Percentiles rank a stretch among this genome's conserved stretches.
These are phyloP conservation scores for Lentinula detonsa DNA, from an alignment of 768 basidiomycete genomes.

Conservation along the genomic window DNA sequence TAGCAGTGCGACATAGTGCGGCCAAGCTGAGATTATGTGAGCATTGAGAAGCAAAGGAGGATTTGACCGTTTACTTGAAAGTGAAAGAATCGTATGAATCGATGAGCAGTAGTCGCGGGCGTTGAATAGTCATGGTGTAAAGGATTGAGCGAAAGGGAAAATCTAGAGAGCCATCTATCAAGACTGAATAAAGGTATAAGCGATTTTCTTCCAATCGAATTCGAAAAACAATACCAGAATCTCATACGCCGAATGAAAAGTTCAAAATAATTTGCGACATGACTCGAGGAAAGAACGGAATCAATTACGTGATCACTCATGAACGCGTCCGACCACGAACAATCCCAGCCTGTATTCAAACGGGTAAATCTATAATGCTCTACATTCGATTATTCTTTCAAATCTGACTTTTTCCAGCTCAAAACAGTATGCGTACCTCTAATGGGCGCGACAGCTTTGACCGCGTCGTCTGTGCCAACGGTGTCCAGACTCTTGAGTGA, in stretches of 20 bases:
- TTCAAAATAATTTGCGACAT: not conserved
- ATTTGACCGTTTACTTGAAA: constrained; percentile 49
- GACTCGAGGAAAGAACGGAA: not conserved
- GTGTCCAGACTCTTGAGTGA: constrained; percentile 48
- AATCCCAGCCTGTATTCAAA: constrained; percentile 28
- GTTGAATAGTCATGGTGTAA: constrained; percentile 26
- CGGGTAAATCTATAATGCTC: constrained; percentile 20
- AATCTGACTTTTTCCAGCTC: constrained; percentile 25
- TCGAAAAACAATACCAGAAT: not conserved
- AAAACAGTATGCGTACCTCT: constrained; percentile 81
- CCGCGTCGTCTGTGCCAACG: constrained; percentile 42
- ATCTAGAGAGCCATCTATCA: not conserved
- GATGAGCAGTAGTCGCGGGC: constrained; percentile 58
- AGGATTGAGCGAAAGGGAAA: not conserved
- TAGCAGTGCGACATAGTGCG: constrained; percentile 57
- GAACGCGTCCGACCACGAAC: constrained; percentile 15
- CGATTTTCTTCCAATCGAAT: not conserved
- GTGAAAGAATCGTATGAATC: constrained; percentile 89
- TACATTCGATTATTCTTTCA: not conserved
- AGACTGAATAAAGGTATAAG: not conserved
- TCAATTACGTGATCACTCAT: constrained; percentile 1
- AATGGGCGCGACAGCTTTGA: constrained; percentile 61
- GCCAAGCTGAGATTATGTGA: constrained; percentile 48
- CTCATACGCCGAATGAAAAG: not conserved
- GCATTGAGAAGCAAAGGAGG: not conserved